Base-by-base conservation (phyloP, 176 grass and related monocot genomes). In the Canna indica region DNA sequence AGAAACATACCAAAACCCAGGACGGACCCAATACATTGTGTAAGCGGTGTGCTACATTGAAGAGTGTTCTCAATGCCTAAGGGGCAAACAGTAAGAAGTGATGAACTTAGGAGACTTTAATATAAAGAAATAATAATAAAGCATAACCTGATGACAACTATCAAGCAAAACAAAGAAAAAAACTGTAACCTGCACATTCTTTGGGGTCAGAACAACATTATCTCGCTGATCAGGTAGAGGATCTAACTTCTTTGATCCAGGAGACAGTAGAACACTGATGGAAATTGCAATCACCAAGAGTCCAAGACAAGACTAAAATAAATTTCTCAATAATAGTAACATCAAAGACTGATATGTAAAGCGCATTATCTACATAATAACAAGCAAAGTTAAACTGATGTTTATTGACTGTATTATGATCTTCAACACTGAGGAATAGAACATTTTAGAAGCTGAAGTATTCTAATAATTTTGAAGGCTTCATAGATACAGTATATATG, bases 11-110 rank as follows among this genome's bases (percentile, higher is more conserved):
- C 86, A 97, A 85, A 77, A 91, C 85, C 93, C 93, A 97, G 53
- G 93, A 97, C 59, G 93, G 84, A 44, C 93, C 93, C 52, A 97
- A 76, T 32, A 90, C 77, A 92, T 97, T 97, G 76, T 97, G 93
- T 78, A 97, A 90, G 53, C 93, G 86, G 83, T 97, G 93, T 32
- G 93, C 93, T 65, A 97, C 88, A 77, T 97, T 97, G 73, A 97
- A 97, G 68, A 97, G 88, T 62, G 93, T 97, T 81, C 93, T 86
- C 54, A 97, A 73, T 67, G 93, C 88, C 93, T 97, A 77, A 53
- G 64, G 76, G 44, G 70, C 30, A 54, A 48, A 73, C 26, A 35
- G 34, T 74, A 81, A 72, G 22, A 80, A 74, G 45, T 46, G 83
- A 70, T 42, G 15, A 56, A 75, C 80, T 70, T 34, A 67, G 36